phyloP scores from a whole-genome alignment of 495 filamentous ascomycete species.

The Aspergillus egyptiacus region DNA sequence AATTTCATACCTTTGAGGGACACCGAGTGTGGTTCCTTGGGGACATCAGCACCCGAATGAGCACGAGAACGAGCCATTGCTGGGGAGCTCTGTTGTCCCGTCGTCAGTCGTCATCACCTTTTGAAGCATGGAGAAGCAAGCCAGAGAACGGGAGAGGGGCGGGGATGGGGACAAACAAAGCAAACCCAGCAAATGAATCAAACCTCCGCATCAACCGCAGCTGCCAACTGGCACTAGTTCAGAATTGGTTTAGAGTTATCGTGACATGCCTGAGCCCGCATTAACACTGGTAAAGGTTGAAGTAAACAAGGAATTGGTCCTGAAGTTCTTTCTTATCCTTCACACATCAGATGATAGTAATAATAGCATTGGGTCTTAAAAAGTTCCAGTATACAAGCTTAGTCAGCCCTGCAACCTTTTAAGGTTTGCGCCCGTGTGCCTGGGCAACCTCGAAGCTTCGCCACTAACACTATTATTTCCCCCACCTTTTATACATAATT shows the following conservation, averaged over 20 bases:
- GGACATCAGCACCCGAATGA: constrained; percentile 47
- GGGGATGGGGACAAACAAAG: constrained; percentile 14
- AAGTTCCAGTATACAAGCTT: too few species aligned
- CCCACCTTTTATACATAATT: too few species aligned
- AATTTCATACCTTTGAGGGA: constrained; percentile 65
- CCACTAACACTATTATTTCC: not conserved
- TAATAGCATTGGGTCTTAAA: too few species aligned
- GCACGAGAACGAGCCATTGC: constrained; percentile 43
- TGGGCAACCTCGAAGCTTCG: not conserved
- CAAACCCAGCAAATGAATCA: constrained; percentile 25
- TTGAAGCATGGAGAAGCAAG: too few species aligned
- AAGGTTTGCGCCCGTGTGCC: too few species aligned
- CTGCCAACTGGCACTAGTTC: too few species aligned
- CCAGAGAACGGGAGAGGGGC: not conserved
- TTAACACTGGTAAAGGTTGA: too few species aligned
- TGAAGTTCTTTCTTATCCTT: too few species aligned
- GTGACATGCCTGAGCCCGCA: too few species aligned
- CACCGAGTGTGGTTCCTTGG: constrained; percentile 76
- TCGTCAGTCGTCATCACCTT: not conserved
- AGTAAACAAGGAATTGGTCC: too few species aligned
- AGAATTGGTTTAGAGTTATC: not conserved
- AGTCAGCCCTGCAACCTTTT: not conserved
- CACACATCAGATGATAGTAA: not conserved
- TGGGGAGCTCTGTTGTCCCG: too few species aligned
- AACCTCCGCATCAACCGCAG: constrained; percentile 25